These are phyloP conservation scores for Botrytis cinerea DNA, from an alignment of 2,329 filamentous ascomycete genomes.

Conservation along the genomic window DNA sequence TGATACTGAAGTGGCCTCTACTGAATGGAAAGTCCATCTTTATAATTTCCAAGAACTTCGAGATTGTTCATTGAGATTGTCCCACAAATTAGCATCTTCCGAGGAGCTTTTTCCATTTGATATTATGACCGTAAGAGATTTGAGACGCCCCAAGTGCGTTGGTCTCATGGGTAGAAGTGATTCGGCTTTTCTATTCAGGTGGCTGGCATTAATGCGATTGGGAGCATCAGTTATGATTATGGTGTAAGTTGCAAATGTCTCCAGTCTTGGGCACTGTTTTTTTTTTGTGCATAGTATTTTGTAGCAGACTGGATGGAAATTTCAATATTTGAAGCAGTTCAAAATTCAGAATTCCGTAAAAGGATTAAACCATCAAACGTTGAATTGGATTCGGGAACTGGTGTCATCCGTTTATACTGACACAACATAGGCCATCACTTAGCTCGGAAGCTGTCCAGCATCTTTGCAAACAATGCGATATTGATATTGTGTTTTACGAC, in stretches of 20 bases:
- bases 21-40: not conserved
- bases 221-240: constrained; percentile 19
- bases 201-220: constrained; percentile 18
- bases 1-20: not conserved
- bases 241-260: not conserved
- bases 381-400: not conserved
- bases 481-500: constrained; percentile 13
- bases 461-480: constrained; percentile 15
- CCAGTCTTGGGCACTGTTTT: not conserved
- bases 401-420: not conserved
- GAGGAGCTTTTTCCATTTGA: not conserved
- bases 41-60: not conserved
- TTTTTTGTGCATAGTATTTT: not conserved
- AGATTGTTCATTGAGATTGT: not conserved
- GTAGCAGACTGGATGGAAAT: not conserved
- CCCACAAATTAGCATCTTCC: not conserved
- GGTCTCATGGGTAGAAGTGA: constrained; percentile 14
- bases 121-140: not conserved
- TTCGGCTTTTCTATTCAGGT: constrained; percentile 13
- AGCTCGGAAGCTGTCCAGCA: not conserved
- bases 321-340: not conserved
- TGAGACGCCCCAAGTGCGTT: not conserved
- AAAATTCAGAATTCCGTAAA: not conserved
- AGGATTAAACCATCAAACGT: not conserved
- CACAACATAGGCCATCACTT: constrained; percentile 4